Percentiles rank a stretch among this genome's conserved stretches.
These are phyloP conservation scores for Teunomyces atbi DNA, from an alignment of 805 yeast species.

Conservation along the genomic window DNA sequence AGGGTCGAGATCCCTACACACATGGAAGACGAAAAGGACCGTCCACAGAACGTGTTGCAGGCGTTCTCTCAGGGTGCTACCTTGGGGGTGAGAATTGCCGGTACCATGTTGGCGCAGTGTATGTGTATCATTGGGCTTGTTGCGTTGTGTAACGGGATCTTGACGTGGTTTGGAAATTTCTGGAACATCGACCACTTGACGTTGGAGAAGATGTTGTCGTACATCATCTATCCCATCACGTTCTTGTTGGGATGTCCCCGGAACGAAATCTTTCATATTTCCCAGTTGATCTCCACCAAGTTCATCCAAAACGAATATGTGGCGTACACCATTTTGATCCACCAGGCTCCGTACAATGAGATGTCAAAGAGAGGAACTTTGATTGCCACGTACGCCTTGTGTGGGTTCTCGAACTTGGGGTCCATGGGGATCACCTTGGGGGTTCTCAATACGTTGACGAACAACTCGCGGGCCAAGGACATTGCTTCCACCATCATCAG, in stretches of 20 bases:
- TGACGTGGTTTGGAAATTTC: constrained; percentile 60
- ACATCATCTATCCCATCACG: constrained; percentile 58
- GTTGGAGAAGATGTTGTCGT: constrained; percentile 55
- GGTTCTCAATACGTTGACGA: constrained; percentile 56
- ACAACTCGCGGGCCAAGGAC: constrained; percentile 45
- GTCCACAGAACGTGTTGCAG: constrained; percentile 51
- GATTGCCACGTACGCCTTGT: constrained; percentile 59
- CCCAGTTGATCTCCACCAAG: constrained; percentile 54
- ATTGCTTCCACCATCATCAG: constrained; percentile 46
- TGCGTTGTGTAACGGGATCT: constrained; percentile 52
- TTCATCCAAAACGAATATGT: constrained; percentile 63
- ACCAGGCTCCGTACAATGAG: constrained; percentile 42
- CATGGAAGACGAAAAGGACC: constrained; percentile 24
- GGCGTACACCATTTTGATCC: constrained; percentile 45
- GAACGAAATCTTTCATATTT: constrained; percentile 49
- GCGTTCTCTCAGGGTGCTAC: constrained; percentile 60
- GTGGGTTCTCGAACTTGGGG: constrained; percentile 65
- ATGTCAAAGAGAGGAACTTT: constrained; percentile 52
- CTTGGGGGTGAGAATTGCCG: constrained; percentile 56
- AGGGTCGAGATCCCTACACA: constrained; percentile 46
- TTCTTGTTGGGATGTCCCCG: constrained; percentile 57
- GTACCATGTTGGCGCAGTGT: constrained; percentile 55
- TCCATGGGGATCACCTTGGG: constrained; percentile 62
- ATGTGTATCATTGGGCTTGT: constrained; percentile 62
- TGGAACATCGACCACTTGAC: constrained; percentile 57